A percentile compares a stretch with the other conserved stretches of the same genome.
Conservation (phyloP, 202 grass and related monocot genomes). For the Schoenoplectus tabernaemontani region DNA sequence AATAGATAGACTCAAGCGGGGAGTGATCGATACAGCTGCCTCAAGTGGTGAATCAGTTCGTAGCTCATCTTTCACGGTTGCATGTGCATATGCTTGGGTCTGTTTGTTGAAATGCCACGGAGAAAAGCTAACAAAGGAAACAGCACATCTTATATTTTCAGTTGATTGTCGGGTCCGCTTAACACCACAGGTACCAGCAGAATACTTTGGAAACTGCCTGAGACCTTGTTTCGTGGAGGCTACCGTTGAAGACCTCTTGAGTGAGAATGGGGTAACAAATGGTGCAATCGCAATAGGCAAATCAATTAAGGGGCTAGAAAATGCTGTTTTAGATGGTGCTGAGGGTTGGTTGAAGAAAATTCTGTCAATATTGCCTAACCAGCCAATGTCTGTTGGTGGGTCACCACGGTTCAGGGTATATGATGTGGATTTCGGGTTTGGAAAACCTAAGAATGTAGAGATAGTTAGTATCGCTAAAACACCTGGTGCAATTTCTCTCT, state of each 20-base stretch:
- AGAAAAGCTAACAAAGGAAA: background rate
- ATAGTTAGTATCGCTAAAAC: slow-evolving; percentile 45
- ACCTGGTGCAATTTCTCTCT: slow-evolving; percentile 39
- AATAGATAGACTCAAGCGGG: slow-evolving; percentile 40
- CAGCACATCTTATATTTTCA: slow-evolving; percentile 29
- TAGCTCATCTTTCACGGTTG: slow-evolving; percentile 32
- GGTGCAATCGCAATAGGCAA: slow-evolving; percentile 32
- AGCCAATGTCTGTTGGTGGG: slow-evolving; percentile 37
- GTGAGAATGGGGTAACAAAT: slow-evolving; percentile 15
- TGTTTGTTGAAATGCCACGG: slow-evolving; percentile 33
- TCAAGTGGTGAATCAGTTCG: background rate
- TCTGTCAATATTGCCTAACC: slow-evolving; percentile 17
- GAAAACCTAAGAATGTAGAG: slow-evolving; percentile 43
- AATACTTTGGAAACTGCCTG: slow-evolving; percentile 72
- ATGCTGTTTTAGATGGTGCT: slow-evolving; percentile 29
- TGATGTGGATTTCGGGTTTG: slow-evolving; percentile 56
- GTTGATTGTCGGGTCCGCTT: slow-evolving; percentile 36
- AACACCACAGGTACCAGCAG: slow-evolving; percentile 27
- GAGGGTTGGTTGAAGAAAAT: slow-evolving; percentile 33
- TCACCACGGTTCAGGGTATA: slow-evolving; percentile 47
- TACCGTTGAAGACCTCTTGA: slow-evolving; percentile 14
- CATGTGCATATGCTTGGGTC: slow-evolving; percentile 40
- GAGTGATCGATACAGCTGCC: background rate
- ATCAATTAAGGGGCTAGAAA: slow-evolving; percentile 29
- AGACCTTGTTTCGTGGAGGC: slow-evolving; percentile 33